Conservation (phyloP, 1,284 basidiomycete genomes). For the Baeospora myosura region DNA sequence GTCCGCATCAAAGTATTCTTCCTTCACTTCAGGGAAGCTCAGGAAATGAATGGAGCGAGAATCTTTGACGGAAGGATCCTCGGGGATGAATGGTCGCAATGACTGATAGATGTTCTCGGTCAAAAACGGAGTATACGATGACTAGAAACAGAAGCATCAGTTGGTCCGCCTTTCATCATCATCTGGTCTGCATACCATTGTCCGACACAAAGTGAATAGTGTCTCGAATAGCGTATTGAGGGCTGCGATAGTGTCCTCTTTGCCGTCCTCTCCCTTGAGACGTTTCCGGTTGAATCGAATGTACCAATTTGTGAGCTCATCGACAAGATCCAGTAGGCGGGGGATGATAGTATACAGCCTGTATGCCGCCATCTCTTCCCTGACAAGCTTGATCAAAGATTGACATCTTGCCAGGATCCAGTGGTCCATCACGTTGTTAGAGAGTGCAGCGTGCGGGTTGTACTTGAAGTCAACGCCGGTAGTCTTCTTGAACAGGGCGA, state of each 20-base stretch:
- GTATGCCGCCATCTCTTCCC: slow-evolving; percentile 95
- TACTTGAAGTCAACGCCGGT: slow-evolving; percentile 80
- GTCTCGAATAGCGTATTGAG: slow-evolving; percentile 97
- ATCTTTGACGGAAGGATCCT: slow-evolving; percentile 65
- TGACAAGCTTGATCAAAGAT: slow-evolving; percentile 88
- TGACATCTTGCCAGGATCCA: slow-evolving; percentile 98
- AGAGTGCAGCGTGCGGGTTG: slow-evolving; percentile 78
- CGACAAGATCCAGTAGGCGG: slow-evolving; percentile 85
- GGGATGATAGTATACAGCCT: slow-evolving; percentile 98
- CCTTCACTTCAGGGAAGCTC: slow-evolving; percentile 87
- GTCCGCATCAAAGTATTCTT: slow-evolving; percentile 93
- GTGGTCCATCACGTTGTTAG: slow-evolving; percentile 94
- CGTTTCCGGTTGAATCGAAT: slow-evolving; percentile 97
- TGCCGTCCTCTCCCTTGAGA: slow-evolving; percentile 91
- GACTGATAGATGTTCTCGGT: slow-evolving; percentile 97
- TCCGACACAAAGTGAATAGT: slow-evolving; percentile 88
- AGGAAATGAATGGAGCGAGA: slow-evolving; percentile 94
- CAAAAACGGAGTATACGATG: slow-evolving; percentile 97
- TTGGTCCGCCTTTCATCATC: slow-evolving; percentile 6
- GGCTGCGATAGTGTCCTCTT: slow-evolving; percentile 83
- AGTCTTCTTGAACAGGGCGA: slow-evolving; percentile 81
- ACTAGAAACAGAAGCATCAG: slow-evolving; percentile 40
- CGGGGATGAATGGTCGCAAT: slow-evolving; percentile 78
- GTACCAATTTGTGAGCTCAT: slow-evolving; percentile 99
- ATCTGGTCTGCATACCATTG: slow-evolving; percentile 60